phyloP scores from a whole-genome alignment of 2,329 filamentous ascomycete species.

The Westerdykella sp. region DNA sequence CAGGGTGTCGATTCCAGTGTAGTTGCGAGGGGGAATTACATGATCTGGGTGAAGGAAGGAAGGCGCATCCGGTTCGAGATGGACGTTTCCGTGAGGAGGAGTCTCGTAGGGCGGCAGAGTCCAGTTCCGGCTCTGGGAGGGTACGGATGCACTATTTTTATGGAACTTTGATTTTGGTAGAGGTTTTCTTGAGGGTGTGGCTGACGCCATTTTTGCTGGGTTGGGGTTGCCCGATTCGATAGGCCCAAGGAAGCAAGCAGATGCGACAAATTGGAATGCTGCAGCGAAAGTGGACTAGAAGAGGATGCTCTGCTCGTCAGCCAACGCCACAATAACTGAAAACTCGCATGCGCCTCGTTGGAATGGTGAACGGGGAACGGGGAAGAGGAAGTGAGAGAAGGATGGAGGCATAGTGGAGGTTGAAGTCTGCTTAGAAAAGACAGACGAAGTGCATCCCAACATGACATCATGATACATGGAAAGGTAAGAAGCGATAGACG shows the following conservation, averaged over 20 bases:
- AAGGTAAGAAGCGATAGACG: too few species aligned
- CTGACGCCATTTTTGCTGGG: constrained; percentile 21
- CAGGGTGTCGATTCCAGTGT: constrained; percentile 44
- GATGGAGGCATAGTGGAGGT: too few species aligned
- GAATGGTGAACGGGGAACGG: background rate
- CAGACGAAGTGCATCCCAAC: too few species aligned
- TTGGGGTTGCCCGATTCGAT: constrained; percentile 5
- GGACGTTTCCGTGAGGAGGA: constrained; percentile 1
- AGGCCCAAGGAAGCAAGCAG: background rate
- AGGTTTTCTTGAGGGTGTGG: constrained; percentile 18
- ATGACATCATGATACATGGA: too few species aligned
- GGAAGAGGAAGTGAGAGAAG: too few species aligned
- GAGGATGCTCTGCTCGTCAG: background rate
- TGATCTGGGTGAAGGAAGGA: constrained; percentile 26
- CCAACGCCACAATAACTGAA: too few species aligned
- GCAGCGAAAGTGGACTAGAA: too few species aligned
- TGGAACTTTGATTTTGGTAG: constrained; percentile 29
- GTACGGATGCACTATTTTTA: constrained; percentile 8
- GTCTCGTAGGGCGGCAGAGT: constrained; percentile 5
- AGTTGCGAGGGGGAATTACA: constrained; percentile 20
- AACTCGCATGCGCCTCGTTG: too few species aligned
- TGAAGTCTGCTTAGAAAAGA: too few species aligned
- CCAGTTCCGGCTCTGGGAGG: constrained; percentile 5
- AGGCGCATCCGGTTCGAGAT: constrained; percentile 2
- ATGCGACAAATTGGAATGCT: too few species aligned